Evolutionary conservation across 2,329 filamentous ascomycete genomes (phyloP), one percentile per base, ranked within the genome.

Genomic region (Aphanocladium album): DNA sequence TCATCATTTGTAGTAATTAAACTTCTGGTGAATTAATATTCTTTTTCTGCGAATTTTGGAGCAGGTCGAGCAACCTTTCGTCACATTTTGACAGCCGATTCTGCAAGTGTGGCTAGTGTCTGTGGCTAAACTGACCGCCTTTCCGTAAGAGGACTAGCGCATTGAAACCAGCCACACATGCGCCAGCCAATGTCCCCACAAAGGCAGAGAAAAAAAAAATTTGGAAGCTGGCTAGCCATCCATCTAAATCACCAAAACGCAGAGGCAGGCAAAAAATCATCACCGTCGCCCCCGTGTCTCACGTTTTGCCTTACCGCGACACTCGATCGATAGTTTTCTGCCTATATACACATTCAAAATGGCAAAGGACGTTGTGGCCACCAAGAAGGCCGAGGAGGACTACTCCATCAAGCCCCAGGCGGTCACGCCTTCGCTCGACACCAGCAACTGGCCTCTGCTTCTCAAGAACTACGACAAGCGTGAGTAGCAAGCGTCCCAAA

Each of bases 401-500:
- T 91, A 90, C 76, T 83, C 84, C 76, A 97, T 99, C 81, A 96
- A 97, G 86, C 95, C 95, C 60, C 88, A 96, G 82, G 87, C 89
- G 70, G 81, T 84, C 67, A 86, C 88, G 70, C 90, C 92, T 67
- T 80, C 86, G 63, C 82, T 96, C 70, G 88, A 96, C 78, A 96
- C 91, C 69, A 93, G 89, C 80, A 84, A 87, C 75, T 97, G 92
- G 91, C 95, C 95, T 70, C 82, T 98, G 71, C 83, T 98, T 70
- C 84, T 98, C 72, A 96, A 96, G 82, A 96, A 97, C 81, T 98
- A 96, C 80, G 90, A 92, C 77, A 90, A 93, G 74, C 82, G 91
- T 95, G 84, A 74, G 89, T 82, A 68, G 63, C 25, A 50, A 58
- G 39, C 45, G 47, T 60, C 57, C 60, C 54, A 57, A 19, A 47